phyloP scores from a whole-genome alignment of 2,329 filamentous ascomycete species.

The Beauveria scarabaeidicola region DNA sequence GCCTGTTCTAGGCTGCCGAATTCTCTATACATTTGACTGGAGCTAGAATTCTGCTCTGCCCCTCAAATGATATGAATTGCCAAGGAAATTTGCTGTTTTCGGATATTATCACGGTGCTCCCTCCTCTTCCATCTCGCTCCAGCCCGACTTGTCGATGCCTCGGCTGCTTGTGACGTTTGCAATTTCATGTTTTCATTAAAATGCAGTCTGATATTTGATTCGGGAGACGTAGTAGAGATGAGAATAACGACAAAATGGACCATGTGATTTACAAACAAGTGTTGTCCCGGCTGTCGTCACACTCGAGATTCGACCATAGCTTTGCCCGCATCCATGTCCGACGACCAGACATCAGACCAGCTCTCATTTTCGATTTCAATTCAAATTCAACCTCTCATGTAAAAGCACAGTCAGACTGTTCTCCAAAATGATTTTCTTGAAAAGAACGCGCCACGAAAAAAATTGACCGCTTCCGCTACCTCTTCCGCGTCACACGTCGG shows the following conservation, averaged over 20 bases:
- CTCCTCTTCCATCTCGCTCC: neutral
- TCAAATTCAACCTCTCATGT: accelerated
- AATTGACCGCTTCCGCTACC: neutral
- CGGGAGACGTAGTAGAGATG: too few species aligned
- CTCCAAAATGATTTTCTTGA: neutral
- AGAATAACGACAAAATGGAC: too few species aligned
- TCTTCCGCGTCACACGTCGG: neutral
- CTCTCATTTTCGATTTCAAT: too few species aligned
- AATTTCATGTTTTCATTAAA: neutral
- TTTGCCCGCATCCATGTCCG: neutral
- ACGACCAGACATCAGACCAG: neutral
- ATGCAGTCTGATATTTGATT: too few species aligned
- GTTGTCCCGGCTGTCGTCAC: neutral
- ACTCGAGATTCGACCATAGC: neutral
- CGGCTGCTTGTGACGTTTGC: neutral
- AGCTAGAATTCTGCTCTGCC: neutral
- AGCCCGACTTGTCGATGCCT: neutral
- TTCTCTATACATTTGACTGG: neutral
- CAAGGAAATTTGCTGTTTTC: too few species aligned
- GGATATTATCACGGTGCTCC: too few species aligned
- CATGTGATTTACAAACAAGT: neutral
- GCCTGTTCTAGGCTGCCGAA: conserved; percentile 1
- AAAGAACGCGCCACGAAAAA: neutral
- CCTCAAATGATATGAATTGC: too few species aligned
- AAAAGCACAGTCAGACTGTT: too few species aligned